These are phyloP conservation scores for Lactarius vividus DNA, from an alignment of 768 basidiomycete genomes.

Conservation along the genomic window DNA sequence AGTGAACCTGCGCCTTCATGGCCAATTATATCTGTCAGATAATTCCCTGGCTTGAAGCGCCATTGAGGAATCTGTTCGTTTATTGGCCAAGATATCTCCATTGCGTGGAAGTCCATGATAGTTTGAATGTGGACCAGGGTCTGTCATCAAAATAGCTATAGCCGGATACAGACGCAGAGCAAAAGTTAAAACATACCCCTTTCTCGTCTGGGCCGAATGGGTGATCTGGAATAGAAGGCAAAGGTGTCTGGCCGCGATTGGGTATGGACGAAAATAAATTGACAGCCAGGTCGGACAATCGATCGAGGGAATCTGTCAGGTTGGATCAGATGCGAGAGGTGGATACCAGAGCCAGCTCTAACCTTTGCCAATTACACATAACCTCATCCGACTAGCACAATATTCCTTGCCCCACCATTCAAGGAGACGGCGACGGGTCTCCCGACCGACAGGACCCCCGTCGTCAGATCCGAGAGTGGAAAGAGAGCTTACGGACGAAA, in stretches of 20 bases:
- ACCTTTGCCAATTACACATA: constrained; percentile 83
- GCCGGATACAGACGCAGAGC: background rate
- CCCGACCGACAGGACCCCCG: constrained; percentile 74
- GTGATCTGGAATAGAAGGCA: constrained; percentile 66
- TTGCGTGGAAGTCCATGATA: constrained; percentile 78
- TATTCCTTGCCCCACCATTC: constrained; percentile 87
- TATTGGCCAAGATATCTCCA: constrained; percentile 82
- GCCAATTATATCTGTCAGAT: constrained; percentile 79
- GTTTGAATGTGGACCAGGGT: constrained; percentile 85
- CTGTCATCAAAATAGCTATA: constrained; percentile 37
- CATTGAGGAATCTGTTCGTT: constrained; percentile 68
- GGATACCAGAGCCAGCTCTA: constrained; percentile 1
- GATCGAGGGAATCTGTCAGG: constrained; percentile 67
- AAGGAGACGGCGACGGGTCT: constrained; percentile 71
- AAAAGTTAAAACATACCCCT: constrained; percentile 51
- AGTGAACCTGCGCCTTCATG: constrained; percentile 94
- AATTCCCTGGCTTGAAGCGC: constrained; percentile 74
- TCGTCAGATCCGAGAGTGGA: constrained; percentile 49
- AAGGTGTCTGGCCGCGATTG: constrained; percentile 59
- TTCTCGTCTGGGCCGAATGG: constrained; percentile 71
- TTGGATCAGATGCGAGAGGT: constrained; percentile 7
- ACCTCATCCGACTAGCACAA: constrained; percentile 76
- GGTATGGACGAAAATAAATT: constrained; percentile 68
- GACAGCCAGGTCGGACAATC: constrained; percentile 60
- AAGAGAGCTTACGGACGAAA: constrained; percentile 52